Conservation (phyloP, 2,329 filamentous ascomycete genomes). For the Graphiopsis chlorocephala region DNA sequence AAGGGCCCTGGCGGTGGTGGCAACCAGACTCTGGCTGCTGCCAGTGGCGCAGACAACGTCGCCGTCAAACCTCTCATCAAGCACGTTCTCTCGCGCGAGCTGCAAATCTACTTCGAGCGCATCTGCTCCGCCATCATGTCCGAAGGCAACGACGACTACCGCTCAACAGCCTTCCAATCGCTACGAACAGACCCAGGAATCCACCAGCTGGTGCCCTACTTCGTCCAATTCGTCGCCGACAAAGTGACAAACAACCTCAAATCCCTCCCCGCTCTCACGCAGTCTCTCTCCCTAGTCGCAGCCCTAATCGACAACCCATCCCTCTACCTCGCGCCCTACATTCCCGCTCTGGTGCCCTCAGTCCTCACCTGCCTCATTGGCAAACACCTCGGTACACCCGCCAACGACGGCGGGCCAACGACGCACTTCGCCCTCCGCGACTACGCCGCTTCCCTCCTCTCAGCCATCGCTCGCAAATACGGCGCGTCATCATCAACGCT, state of each 20-base stretch:
- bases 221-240: conserved; percentile 91
- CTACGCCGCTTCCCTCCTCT: conserved; percentile 77
- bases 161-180: conserved; percentile 79
- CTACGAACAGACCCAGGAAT: conserved; percentile 86
- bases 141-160: conserved; percentile 80
- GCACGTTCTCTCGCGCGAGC: conserved; percentile 91
- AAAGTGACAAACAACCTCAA: conserved; percentile 93
- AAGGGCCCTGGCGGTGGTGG: conserved; percentile 80
- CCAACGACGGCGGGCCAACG: conserved; percentile 44
- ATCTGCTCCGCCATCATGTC: conserved; percentile 86
- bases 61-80: conserved; percentile 88
- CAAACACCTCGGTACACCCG: conserved; percentile 66
- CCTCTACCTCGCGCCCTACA: conserved; percentile 71
- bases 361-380: conserved; percentile 89
- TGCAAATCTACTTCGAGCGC: conserved; percentile 95
- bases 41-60: conserved; percentile 79
- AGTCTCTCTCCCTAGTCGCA: conserved; percentile 87
- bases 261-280: conserved; percentile 80
- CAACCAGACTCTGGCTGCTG: conserved; percentile 78
- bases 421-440: conserved; percentile 79
- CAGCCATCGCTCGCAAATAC: conserved; percentile 77
- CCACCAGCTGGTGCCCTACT: conserved; percentile 94
- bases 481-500: conserved; percentile 76
- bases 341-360: conserved; percentile 72
- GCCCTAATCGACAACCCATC: conserved; percentile 80